Conservation (phyloP, 1,284 basidiomycete genomes). For the Hemileia vastatrix region DNA sequence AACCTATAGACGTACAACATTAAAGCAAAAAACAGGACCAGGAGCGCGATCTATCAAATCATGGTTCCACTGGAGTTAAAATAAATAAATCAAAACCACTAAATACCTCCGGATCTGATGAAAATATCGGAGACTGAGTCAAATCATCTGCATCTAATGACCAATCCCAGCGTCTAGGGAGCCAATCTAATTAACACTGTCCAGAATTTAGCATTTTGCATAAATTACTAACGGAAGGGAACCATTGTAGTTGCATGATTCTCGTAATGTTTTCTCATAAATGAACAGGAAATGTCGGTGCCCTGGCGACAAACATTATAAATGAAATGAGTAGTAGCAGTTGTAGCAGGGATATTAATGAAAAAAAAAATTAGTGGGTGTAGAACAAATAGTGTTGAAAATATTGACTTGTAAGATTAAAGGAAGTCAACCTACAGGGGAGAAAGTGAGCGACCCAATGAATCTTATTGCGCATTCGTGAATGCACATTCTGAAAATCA, state of each 20-base stretch:
- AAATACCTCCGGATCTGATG: slow-evolving; percentile 6
- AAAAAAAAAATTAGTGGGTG: background rate
- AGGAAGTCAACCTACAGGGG: slow-evolving; percentile 1
- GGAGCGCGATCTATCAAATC: no score
- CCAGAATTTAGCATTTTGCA: no score
- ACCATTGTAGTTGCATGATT: slow-evolving; percentile 9
- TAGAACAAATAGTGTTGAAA: background rate
- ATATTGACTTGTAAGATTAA: background rate
- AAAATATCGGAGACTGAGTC: slow-evolving; percentile 14
- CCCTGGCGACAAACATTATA: slow-evolving; percentile 3
- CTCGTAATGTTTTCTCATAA: slow-evolving; percentile 9
- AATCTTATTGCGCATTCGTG: slow-evolving; percentile 13
- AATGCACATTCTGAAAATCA: slow-evolving; percentile 21
- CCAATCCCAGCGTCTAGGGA: slow-evolving; percentile 26
- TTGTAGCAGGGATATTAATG: background rate
- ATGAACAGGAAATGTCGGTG: slow-evolving; percentile 18
- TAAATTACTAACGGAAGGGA: no score
- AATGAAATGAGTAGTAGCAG: no score
- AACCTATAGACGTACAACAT: background rate
- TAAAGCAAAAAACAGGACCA: background rate
- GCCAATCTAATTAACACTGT: no score
- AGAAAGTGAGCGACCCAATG: slow-evolving; percentile 18
- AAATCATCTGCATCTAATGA: slow-evolving; percentile 14
- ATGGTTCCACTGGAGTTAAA: no score
- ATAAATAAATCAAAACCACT: background rate